Evolutionary conservation across 2,329 filamentous ascomycete genomes (phyloP).

Genomic region (Domatiomyces catenatus): DNA sequence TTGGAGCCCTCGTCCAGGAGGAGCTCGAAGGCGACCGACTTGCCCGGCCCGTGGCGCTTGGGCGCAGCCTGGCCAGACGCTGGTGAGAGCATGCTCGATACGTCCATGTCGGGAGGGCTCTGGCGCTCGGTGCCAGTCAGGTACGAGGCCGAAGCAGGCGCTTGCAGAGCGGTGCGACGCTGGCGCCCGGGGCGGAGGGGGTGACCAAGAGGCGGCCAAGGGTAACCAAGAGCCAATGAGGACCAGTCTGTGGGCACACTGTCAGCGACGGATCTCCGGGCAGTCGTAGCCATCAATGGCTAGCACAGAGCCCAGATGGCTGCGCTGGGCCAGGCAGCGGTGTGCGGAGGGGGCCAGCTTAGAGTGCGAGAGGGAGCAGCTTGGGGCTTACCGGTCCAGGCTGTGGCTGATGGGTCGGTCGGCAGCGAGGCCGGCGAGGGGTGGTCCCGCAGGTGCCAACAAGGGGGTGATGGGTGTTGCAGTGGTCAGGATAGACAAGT

Average conservation of each 20-base stretch:
- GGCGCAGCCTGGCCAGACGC: background rate
- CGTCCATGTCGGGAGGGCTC: background rate
- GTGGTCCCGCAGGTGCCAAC: background rate
- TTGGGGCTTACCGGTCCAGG: background rate
- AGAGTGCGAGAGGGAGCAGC: background rate
- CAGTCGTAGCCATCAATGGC: background rate
- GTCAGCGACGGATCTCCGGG: background rate
- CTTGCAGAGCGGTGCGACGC: background rate
- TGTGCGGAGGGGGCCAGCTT: background rate
- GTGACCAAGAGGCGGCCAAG: background rate
- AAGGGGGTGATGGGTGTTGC: background rate
- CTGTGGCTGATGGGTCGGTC: background rate
- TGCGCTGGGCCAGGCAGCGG: background rate
- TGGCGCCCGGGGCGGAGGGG: background rate
- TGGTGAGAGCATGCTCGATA: background rate
- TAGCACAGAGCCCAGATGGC: background rate
- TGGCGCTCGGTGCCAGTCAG: background rate
- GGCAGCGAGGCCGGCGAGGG: background rate
- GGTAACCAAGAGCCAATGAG: background rate
- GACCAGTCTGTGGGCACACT: background rate
- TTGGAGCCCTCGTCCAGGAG: constrained; percentile 43
- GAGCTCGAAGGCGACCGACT: constrained; percentile 51
- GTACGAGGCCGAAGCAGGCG: background rate
- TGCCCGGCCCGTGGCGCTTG: constrained; percentile 22
- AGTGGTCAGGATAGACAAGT: background rate